Evolutionary conservation across 1,139 yeast species (phyloP), one percentile per base, ranked within the genome.

Genomic region (Taphrina confusa): DNA sequence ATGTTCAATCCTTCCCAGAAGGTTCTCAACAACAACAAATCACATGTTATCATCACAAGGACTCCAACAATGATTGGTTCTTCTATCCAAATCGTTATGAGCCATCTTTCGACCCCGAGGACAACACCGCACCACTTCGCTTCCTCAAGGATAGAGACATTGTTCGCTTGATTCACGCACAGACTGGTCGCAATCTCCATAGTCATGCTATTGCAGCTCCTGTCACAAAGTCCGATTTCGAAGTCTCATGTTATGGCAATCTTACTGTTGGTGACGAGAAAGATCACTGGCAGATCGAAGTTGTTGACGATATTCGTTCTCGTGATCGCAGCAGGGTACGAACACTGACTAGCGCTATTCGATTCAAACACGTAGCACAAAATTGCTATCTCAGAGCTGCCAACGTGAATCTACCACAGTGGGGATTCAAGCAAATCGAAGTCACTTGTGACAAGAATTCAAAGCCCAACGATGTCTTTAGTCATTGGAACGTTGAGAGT

Each of bases 361-460:
- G 98, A 73, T 79, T 94, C 68, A 82, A 78, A 66, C 83, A 83
- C 70, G 79, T 78, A 64, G 80, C 75, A 34, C 71, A 89, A 73
- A 84, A 85, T 63, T 94, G 98, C 76, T 92, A 92, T 74, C 79
- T 94, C 69, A 85, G 89, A 65, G 91, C 90, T 60, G 80, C 94
- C 50, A 96, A 96, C 64, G 76, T 77, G 67, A 74, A 80, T 57
- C 80, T 90, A 67, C 99, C 99, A 47, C 90, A 83, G 61, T 94
- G 99, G 99, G 99, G 99, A 65, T 94, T 89, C 82, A 84, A 94
- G 75, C 99, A 94, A 77, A 92, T 95, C 69, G 99, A 94, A 76
- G 94, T 92, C 66, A 85, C 84, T 4, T 94, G 99, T 75, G 77
- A 82, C 71, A 84, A 82, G 68, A 79, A 79, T 68, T 87, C 95